Conservation (phyloP, 2,329 filamentous ascomycete species). For the Pyricularia grisea region DNA sequence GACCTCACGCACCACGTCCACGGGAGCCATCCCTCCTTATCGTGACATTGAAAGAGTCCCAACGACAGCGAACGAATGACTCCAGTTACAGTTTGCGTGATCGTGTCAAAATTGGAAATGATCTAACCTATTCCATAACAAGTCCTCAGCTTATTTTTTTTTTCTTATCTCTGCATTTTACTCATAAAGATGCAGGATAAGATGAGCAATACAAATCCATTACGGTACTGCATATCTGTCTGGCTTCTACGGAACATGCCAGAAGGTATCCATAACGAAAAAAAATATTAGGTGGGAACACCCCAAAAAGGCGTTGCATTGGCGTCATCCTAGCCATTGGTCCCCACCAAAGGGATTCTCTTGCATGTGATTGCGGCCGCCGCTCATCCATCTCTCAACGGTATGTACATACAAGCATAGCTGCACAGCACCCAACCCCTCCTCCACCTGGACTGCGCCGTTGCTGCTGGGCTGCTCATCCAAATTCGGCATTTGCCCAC, state of each 20-base stretch:
- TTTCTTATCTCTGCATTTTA: background rate
- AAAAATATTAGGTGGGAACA: background rate
- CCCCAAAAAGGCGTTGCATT: background rate
- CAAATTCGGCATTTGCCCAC: background rate
- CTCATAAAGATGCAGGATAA: no score
- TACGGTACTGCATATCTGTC: no score
- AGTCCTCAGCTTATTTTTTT: background rate
- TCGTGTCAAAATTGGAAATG: background rate
- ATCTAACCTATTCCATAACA: background rate
- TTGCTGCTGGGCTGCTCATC: background rate
- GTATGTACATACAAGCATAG: no score
- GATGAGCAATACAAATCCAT: no score
- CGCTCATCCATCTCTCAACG: background rate
- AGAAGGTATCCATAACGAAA: background rate
- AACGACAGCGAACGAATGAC: background rate
- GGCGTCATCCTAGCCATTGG: background rate
- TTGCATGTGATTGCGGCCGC: slow-evolving; percentile 6
- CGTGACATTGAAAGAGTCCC: background rate
- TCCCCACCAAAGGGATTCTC: background rate
- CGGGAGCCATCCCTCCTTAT: background rate
- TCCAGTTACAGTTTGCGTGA: background rate
- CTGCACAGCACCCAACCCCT: background rate
- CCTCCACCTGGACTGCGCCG: no score
- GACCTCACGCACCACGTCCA: background rate
- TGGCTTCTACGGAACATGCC: background rate